Conservation (phyloP, 2,329 filamentous ascomycete species). For the Apiospora marii region DNA sequence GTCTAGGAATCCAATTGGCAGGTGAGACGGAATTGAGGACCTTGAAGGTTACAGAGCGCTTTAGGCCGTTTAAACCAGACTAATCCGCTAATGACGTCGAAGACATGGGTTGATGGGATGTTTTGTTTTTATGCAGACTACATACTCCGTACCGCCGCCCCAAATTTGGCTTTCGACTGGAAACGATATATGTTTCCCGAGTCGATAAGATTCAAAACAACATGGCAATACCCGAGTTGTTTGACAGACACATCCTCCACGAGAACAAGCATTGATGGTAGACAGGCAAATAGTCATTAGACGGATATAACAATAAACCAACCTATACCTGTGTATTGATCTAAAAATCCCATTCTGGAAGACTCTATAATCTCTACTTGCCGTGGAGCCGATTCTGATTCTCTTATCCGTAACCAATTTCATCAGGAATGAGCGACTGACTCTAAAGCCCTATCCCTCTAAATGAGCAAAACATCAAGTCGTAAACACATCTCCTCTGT, state of each 20-base stretch:
- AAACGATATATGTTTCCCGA: not conserved
- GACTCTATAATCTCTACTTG: slow-evolving; percentile 5
- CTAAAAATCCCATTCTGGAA: not conserved
- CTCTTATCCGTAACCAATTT: not conserved
- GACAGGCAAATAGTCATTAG: not conserved
- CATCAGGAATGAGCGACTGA: not conserved
- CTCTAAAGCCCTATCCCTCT: slow-evolving; percentile 6
- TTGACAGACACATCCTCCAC: not conserved
- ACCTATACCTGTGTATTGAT: not conserved
- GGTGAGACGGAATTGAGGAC: not conserved
- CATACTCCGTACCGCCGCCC: not conserved
- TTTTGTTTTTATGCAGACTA: not conserved
- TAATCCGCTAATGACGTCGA: slow-evolving; percentile 13
- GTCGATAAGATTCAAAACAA: not conserved
- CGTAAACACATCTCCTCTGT: not conserved
- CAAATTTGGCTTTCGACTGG: not conserved
- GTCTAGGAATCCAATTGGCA: not conserved
- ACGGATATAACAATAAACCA: not conserved
- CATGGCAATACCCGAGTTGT: not conserved
- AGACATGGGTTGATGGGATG: slow-evolving; percentile 10
- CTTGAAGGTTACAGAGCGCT: not conserved
- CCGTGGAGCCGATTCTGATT: not conserved
- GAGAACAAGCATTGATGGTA: not conserved
- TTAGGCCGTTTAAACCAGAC: not conserved
- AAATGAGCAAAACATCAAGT: not conserved